A percentile compares a stretch with the other conserved stretches of the same genome.
Evolutionary conservation across 805 yeast species (phyloP).

Genomic region (Candida ficus): DNA sequence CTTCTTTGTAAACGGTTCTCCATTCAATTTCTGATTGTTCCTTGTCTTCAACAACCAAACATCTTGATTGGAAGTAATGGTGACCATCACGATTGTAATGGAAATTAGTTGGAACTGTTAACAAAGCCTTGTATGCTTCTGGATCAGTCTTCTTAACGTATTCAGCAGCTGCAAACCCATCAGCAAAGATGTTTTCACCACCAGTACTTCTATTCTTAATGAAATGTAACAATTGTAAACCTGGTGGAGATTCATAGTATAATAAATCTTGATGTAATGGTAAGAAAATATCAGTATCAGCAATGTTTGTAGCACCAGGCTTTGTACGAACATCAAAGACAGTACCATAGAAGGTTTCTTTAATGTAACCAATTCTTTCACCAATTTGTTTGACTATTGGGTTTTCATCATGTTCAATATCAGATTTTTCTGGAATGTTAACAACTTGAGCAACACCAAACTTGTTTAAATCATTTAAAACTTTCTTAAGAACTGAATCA

Average conservation of each 20-base stretch:
- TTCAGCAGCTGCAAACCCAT: conserved; percentile 61
- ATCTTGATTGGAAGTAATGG: conserved; percentile 57
- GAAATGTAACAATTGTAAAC: conserved; percentile 64
- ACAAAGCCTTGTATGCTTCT: conserved; percentile 57
- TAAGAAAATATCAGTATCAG: conserved; percentile 57
- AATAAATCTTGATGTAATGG: conserved; percentile 76
- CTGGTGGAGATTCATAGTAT: conserved; percentile 80
- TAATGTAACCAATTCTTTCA: conserved; percentile 58
- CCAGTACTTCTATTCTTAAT: conserved; percentile 49
- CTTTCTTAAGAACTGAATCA: conserved; percentile 26
- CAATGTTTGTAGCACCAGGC: conserved; percentile 59
- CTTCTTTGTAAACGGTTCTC: conserved; percentile 40
- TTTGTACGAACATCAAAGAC: conserved; percentile 58
- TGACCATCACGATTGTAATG: conserved; percentile 61
- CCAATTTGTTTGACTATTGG: conserved; percentile 41
- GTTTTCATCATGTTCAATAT: conserved; percentile 22
- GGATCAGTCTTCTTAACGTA: conserved; percentile 52
- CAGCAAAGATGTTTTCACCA: conserved; percentile 67
- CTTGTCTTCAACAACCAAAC: conserved; percentile 55
- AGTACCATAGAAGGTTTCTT: conserved; percentile 66
- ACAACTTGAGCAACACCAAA: conserved; percentile 54
- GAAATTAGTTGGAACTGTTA: conserved; percentile 59
- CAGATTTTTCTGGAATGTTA: conserved; percentile 42
- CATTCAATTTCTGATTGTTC: conserved; percentile 15
- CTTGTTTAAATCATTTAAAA: conserved; percentile 42